Base-by-base conservation (phyloP, 1,139 yeast species). In the Saccharomyces pastorianus region DNA sequence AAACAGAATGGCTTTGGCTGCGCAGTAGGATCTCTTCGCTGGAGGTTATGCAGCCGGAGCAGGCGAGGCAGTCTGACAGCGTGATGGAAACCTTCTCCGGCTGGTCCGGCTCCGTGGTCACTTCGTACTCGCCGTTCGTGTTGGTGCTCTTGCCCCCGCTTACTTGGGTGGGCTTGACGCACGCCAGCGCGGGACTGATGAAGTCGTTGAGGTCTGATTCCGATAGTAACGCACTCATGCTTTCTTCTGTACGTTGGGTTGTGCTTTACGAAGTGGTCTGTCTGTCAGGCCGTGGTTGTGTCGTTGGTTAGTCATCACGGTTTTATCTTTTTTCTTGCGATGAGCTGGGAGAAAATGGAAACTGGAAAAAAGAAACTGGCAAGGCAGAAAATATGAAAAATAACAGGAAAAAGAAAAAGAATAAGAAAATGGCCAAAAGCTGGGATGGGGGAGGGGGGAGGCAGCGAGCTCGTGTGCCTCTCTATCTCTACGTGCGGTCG, bases 31-130 rank as follows among this genome's bases (percentile, higher is more conserved):
- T 91, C 61, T 91, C 96, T 66, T 93, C 99, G 13, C 97, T 96
- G 9, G 96, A 88, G 0, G 99, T 93, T 57, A 93, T 90, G 70
- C 99, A 93, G 1, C 99, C 99, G 3, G 96, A 84, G 66, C 99
- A 93, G 0, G 99, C 99, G 52, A 93, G 75, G 71, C 99, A 93
- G 73, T 93, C 99, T 8, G 91, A 84, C 48, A 93, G 72, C 2
- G 95, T 86, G 52, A 93, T 93, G 62, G 88, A 93, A 0, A 97
- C 99, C 49, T 91, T 85, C 41, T 85, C 79, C 7, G 89, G 75
- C 44, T 74, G 70, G 48, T 75, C 75, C n/a, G 76, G 72, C 58
- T 85, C 88, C 49, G 77, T 75, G 3, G 84, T 79, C 4, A 87
- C 87, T 64, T 88, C 95, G 6, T 84, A 68, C 11, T 90, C 87